Evolutionary conservation across 2,329 filamentous ascomycete genomes (phyloP), one percentile per base, ranked within the genome.

Genomic region (Aspergillus pseudoviridinutans): DNA sequence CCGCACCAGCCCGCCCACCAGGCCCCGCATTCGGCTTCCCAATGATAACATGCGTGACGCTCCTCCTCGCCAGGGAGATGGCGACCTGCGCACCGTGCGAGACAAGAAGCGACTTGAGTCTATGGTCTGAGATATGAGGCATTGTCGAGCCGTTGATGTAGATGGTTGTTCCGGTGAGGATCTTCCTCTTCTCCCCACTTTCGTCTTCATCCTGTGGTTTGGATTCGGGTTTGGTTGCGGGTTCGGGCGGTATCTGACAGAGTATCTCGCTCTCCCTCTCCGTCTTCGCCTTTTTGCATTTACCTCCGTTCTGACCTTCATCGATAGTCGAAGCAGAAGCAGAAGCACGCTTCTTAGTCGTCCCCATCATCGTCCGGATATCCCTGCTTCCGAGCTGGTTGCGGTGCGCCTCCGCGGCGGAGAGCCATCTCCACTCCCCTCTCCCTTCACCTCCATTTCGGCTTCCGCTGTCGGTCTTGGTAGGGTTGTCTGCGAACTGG

Each of bases 101-200:
- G 4, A 82, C 84, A 41, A 97, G 82, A 17, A 95, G 74, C 55
- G 87, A 86, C 78, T 94, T 95, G 57, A 97, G 82, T 70, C 85
- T 89, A 77, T 96, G 90, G 73, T 97, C 92, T 14, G 90, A 95
- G 60, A 96, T 83, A 25, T 85, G 74, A 1, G 92, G 92, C 58
- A 87, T 83, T 2, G 91, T 96, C 64, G 89, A 92, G 59, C 92
- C 92, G 74, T 96, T 96, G 74, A 97, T 83, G 76, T 93, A 94
- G 66, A 96, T 83, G 53, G 84, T 87, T 24, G 92, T 81, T 17
- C 86, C 84, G 49, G 83, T 76, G 70, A 97, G 29, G 4, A 14
- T 14, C 12, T 35, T 35, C 12, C 12, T 32, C 12, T 4, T 25
- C 24, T 25, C 29, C 29, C 29, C 29, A 4, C 10, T 4, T 32